Evolutionary conservation across 306 rosid genomes (phyloP), one percentile per base, ranked within the genome.

Genomic region (Carpinus fangiana): DNA sequence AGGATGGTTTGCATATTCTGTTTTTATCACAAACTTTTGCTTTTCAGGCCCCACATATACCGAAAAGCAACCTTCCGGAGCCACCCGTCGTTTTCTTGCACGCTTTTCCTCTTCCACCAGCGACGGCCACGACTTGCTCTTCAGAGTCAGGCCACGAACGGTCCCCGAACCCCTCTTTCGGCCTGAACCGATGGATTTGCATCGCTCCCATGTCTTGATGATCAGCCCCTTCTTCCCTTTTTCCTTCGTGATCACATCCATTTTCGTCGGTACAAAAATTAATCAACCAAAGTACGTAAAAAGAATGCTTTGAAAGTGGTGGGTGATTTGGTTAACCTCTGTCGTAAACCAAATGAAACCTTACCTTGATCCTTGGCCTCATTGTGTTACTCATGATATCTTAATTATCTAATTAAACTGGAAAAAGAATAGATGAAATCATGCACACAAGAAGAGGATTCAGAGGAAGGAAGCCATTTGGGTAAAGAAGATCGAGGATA

Each of bases 1-100:
- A 21, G 94, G 94, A 53, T 94, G 98, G 75, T 94, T 94, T 0
- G 87, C 89, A 28, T 84, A 86, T 69, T 90, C 93, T 0, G 97
- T 78, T 81, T 79, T 87, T 38, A 94, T 87, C 68, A 88, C 90
- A 56, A 92, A 94, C 79, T 89, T 88, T 26, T 88, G 91, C 83
- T 78, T 90, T 26, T 92, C 80, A 0, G 92, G 82, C 20, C 98
- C 98, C 3, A 94, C 98, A 12, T 92, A 94, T 7, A 94, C 97
- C 1, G 94, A 82, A 83, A 94, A 94, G 77, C 94, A 92, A 10
- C 98, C 98, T 52, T 90, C 82, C 0, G 93, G 92, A 2, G 90
- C 85, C 20, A 81, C 86, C 61, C 80, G 72, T 8, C 45, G 50
- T 20, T 67, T 79, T n/a, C 41, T 62, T 9, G 14, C 12, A 0